A percentile compares a stretch with the other conserved stretches of the same genome.
Evolutionary conservation across 2,329 filamentous ascomycete species (phyloP).

Genomic region (Apiospora rasikravindrae): DNA sequence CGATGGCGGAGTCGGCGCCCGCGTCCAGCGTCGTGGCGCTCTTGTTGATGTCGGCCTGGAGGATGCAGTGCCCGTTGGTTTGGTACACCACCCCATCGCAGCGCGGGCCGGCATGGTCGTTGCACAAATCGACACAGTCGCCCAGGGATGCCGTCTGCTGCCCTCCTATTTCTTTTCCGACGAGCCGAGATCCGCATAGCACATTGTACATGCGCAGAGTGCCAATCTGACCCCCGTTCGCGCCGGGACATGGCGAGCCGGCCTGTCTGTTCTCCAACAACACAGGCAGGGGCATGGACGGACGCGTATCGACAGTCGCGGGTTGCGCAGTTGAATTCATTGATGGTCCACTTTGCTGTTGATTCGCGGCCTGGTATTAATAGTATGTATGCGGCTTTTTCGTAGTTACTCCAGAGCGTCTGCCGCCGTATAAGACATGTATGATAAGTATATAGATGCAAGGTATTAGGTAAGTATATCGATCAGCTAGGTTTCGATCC

Average conservation of each 20-base stretch:
- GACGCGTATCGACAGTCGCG: neutral
- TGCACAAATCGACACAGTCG: neutral
- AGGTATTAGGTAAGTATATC: neutral
- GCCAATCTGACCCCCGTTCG: constrained; percentile 13
- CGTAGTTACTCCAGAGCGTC: neutral
- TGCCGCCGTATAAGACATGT: constrained; percentile 7
- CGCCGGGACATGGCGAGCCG: constrained; percentile 11
- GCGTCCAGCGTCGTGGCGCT: constrained; percentile 22
- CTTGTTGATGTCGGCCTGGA: constrained; percentile 22
- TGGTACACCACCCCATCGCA: constrained; percentile 28
- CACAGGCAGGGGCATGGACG: neutral
- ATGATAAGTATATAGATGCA: neutral
- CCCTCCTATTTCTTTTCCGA: neutral
- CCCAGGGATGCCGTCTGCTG: neutral
- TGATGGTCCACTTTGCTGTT: neutral
- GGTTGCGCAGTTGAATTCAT: neutral
- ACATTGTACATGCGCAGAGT: neutral
- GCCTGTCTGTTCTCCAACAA: neutral
- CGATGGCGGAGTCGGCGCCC: constrained; percentile 26
- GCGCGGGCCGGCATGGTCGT: constrained; percentile 21
- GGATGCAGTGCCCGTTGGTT: constrained; percentile 24
- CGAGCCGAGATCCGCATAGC: neutral
- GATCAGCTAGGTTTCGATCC: neutral
- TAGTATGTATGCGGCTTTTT: neutral
- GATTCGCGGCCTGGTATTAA: neutral